These are phyloP conservation scores for Aureobasidium sp. DNA, from an alignment of 2,329 filamentous ascomycete species.

Conservation along the genomic window DNA sequence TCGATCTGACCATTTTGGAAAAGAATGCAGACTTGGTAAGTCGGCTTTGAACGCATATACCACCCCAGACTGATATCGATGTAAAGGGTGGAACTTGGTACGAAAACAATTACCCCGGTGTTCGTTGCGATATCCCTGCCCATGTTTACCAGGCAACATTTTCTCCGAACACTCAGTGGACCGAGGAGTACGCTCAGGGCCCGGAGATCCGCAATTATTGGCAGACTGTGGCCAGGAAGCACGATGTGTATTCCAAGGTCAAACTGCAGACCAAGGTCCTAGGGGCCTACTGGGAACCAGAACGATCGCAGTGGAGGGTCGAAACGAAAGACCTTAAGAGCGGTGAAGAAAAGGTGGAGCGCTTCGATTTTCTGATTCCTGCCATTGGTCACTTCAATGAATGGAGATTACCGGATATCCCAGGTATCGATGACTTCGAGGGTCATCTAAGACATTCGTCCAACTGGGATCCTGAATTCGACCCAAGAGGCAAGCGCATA, in stretches of 20 bases:
- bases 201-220: constrained; percentile 62
- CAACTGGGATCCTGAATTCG: constrained; percentile 29
- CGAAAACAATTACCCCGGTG: constrained; percentile 53
- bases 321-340: constrained; percentile 22
- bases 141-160: constrained; percentile 66
- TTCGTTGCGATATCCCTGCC: constrained; percentile 61
- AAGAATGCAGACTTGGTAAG: constrained; percentile 61
- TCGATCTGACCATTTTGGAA: constrained; percentile 59
- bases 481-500: constrained; percentile 32
- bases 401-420: constrained; percentile 56
- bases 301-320: constrained; percentile 51
- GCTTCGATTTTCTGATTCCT: constrained; percentile 55
- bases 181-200: constrained; percentile 59
- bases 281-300: constrained; percentile 49
- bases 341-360: constrained; percentile 37
- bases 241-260: constrained; percentile 55
- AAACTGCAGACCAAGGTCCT: constrained; percentile 51
- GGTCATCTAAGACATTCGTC: constrained; percentile 34
- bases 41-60: too few relatives aligned
- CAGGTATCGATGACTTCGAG: constrained; percentile 33
- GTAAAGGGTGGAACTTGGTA: constrained; percentile 41
- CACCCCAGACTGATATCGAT: too few relatives aligned
- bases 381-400: constrained; percentile 61
- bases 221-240: constrained; percentile 54
- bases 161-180: constrained; percentile 61